Evolutionary conservation across 768 basidiomycete species (phyloP).

Genomic region (Termitomyces sp.): DNA sequence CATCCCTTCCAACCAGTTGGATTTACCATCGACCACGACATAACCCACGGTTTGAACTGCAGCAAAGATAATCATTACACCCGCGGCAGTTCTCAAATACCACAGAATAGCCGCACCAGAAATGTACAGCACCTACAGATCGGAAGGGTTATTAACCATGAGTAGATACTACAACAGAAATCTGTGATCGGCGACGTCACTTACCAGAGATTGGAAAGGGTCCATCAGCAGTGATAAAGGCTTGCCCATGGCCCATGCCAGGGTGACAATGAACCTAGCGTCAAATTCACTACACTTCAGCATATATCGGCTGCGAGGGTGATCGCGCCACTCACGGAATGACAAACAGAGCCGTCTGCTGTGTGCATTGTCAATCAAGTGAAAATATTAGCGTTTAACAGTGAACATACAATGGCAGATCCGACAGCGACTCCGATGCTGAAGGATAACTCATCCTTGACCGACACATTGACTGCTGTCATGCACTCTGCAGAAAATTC

Average conservation of each 20-base stretch:
- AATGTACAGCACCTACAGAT: constrained; percentile 37
- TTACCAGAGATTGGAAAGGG: constrained; percentile 77
- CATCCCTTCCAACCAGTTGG: constrained; percentile 79
- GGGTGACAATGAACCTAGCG: constrained; percentile 64
- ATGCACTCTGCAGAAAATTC: constrained; percentile 62
- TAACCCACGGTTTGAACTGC: constrained; percentile 82
- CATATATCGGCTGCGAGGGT: not conserved
- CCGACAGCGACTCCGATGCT: constrained; percentile 90
- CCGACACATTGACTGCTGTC: constrained; percentile 87
- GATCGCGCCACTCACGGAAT: constrained; percentile 57
- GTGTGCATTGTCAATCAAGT: not conserved
- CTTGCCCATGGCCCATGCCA: constrained; percentile 83
- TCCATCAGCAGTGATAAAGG: constrained; percentile 83
- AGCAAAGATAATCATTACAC: not conserved
- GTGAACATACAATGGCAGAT: constrained; percentile 65
- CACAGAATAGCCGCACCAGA: not conserved
- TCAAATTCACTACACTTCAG: not conserved
- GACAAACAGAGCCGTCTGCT: constrained; percentile 87
- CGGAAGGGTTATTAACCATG: constrained; percentile 26
- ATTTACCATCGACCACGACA: constrained; percentile 77
- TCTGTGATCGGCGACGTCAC: constrained; percentile 27
- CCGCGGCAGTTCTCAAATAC: not conserved
- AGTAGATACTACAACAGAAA: not conserved
- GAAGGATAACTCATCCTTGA: constrained; percentile 85
- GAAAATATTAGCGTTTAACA: not conserved